Base-by-base conservation (phyloP, 257 asterid genomes). In the Nicotiana knightiana region DNA sequence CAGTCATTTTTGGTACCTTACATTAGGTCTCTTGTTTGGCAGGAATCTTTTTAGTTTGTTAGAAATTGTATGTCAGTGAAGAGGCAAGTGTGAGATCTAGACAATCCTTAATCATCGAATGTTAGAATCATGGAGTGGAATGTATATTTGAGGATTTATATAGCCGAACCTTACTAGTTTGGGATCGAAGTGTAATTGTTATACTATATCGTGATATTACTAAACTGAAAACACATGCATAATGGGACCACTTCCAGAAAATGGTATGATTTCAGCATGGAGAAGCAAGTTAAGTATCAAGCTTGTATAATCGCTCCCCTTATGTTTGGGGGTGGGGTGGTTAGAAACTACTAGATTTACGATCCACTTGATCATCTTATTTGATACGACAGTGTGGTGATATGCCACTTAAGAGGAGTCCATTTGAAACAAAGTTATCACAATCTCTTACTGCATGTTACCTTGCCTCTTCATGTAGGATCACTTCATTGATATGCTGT, bases 1-100 rank as follows among this genome's bases (percentile, higher is more conserved):
- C 13, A 71, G 79, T 71, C 78, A 39, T 43, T 43, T 70, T 43
- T 70, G 78, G 59, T 71, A 71, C 79, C 61, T 71, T 46, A 33
- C 61, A 13, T 46, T 16, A 12, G 79, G 39, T 24, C 61, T 71
- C 18, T 21, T 46, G 35, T 26, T 46, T 46, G 78, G 51, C 61
- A 46, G 61, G 79, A 24, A 46, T 71, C 21, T 71, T 24, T 24
- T 13, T 71, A 71, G 37, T 46, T 46, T 6, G 79, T 4, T 46
- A 46, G 79, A 9, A 15, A 71, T n/a, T 46, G 78, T 46, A 43
- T 43, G 51, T 71, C n/a, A 46, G 61, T 24, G 59, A 71, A 71
- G 78, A 46, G 59, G 61, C 6, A 24, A 71, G 37, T 46, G 39
- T 71, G 37, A 46, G 33, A 71, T 24, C 28, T 71, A 46, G 13